phyloP scores from a whole-genome alignment of 257 asterid species.

The Primulina tabacum region DNA sequence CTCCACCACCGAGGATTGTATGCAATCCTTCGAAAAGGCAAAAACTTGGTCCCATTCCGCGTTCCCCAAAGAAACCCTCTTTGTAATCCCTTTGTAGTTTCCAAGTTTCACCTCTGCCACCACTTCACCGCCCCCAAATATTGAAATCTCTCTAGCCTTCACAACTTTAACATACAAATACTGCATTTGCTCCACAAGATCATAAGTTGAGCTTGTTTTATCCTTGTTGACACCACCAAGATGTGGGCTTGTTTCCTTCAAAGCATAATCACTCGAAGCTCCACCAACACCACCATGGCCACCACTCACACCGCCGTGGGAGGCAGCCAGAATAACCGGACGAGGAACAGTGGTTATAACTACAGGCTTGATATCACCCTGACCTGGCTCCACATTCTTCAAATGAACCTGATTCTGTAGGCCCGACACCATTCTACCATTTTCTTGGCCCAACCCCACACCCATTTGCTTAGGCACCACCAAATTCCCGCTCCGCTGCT shows the following conservation, averaged over 20 bases:
- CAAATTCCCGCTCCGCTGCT: conserved; percentile 47
- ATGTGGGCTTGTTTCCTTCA: conserved; percentile 78
- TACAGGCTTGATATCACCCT: conserved; percentile 68
- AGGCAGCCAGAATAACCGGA: conserved; percentile 37
- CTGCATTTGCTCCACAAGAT: conserved; percentile 87
- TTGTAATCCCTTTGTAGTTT: conserved; percentile 67
- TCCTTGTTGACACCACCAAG: conserved; percentile 70
- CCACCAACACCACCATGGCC: conserved; percentile 36
- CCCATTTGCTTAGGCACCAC: conserved; percentile 42
- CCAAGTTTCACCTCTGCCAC: conserved; percentile 85
- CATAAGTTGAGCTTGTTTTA: conserved; percentile 70
- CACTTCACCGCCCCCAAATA: conserved; percentile 55
- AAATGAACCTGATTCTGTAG: conserved; percentile 43
- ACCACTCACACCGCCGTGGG: conserved; percentile 28
- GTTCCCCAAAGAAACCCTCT: conserved; percentile 42
- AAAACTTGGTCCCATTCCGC: conserved; percentile 80
- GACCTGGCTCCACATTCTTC: conserved; percentile 49
- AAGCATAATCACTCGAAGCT: conserved; percentile 45
- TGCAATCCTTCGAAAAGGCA: conserved; percentile 77
- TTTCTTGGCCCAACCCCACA: conserved; percentile 26
- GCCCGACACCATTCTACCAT: conserved; percentile 32
- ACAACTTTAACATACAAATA: conserved; percentile 67
- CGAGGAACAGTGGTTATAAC: conserved; percentile 54
- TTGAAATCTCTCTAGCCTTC: conserved; percentile 53
- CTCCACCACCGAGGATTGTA: conserved; percentile 76